Conservation (phyloP, 345 rosid species). For the sweet orange (Citrus sinensis) region DNA sequence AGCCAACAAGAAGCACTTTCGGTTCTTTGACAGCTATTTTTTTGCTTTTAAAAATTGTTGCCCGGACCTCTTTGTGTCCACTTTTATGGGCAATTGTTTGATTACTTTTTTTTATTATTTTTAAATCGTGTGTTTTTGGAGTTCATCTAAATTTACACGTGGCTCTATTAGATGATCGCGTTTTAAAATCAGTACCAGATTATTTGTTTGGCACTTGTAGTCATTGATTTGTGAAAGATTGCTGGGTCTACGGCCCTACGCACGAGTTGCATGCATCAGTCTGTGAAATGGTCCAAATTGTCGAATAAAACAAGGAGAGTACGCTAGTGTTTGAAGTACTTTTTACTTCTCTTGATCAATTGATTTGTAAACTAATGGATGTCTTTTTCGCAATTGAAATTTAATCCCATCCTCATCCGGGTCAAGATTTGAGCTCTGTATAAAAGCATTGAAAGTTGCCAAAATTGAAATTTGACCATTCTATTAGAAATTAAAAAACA, state of each 20-base stretch:
- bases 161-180: neutral
- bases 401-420: neutral
- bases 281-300: conserved; percentile 1
- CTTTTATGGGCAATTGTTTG: neutral
- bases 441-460: neutral
- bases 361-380: neutral
- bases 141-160: neutral
- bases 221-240: neutral
- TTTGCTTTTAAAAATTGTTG: neutral
- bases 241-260: no score
- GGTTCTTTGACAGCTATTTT: conserved; percentile 9
- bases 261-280: neutral
- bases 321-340: neutral
- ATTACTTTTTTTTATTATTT: neutral
- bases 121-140: neutral
- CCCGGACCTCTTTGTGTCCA: neutral
- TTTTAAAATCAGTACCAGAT: neutral
- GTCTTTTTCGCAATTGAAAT: neutral
- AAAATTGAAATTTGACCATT: neutral
- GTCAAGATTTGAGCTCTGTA: neutral
- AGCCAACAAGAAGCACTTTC: neutral
- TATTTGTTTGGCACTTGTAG: neutral
- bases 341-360: neutral
- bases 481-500: neutral
- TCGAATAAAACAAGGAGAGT: neutral